Percentiles rank a stretch among this genome's conserved stretches.
phyloP scores from a whole-genome alignment of 805 yeast genomes.

The Hemisphaericaspora nanyangensis region DNA sequence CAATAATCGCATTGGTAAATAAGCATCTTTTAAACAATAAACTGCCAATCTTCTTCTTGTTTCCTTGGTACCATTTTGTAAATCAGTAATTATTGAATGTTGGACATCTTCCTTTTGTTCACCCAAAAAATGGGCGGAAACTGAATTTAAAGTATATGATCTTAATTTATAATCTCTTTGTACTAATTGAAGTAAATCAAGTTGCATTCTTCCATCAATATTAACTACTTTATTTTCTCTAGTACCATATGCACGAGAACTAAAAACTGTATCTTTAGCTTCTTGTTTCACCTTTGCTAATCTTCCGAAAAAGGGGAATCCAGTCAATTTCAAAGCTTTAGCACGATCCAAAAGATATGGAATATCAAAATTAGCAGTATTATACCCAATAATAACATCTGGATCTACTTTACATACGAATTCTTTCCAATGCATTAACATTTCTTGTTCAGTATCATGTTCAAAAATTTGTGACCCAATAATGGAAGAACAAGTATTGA shows the following conservation, averaged over 20 bases:
- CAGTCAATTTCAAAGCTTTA: conserved; percentile 55
- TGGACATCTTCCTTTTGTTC: conserved; percentile 99
- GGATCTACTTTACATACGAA: conserved; percentile 86
- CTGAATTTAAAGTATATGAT: conserved; percentile 92
- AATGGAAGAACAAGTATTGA: conserved; percentile 85
- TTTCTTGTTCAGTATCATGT: conserved; percentile 68
- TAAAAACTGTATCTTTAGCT: conserved; percentile 74
- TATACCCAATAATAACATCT: conserved; percentile 95
- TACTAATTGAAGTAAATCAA: conserved; percentile 86
- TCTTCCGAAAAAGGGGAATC: conserved; percentile 87
- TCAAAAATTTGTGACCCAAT: conserved; percentile 89
- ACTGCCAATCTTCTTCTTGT: conserved; percentile 94
- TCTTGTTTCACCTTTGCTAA: conserved; percentile 66
- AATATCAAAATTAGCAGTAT: conserved; percentile 89
- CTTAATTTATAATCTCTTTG: conserved; percentile 94
- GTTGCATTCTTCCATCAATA: conserved; percentile 93
- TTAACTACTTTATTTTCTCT: conserved; percentile 88
- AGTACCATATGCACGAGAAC: conserved; percentile 95
- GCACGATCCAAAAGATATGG: conserved; percentile 93
- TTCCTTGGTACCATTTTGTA: conserved; percentile 89
- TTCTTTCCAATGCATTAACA: conserved; percentile 83
- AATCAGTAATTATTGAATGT: conserved; percentile 90
- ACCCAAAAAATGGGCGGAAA: conserved; percentile 85
- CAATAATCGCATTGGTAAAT: conserved; percentile 77
- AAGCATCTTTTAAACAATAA: conserved; percentile 95